Evolutionary conservation across 2,329 filamentous ascomycete species (phyloP), one percentile per base, ranked within the genome.

Genomic region (Penicillium brevicompactum): DNA sequence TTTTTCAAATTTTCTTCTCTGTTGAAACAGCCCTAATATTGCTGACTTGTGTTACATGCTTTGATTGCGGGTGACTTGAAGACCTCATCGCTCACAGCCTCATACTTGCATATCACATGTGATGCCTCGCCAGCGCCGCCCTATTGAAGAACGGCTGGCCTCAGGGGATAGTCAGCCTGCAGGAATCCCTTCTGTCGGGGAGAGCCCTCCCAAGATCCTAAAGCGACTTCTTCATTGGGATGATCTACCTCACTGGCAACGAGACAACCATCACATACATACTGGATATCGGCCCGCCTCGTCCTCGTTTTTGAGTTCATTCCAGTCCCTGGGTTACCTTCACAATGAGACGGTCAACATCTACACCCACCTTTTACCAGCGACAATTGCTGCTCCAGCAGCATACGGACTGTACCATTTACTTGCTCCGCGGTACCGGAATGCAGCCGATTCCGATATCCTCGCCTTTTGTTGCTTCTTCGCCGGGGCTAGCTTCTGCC

Each of bases 391-490:
- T 53, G 68, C 84, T 3, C 67, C 78, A 6, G 74, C 78, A 1
- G 83, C 79, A 1, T 59, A 76, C 11, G 76, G 82, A 47, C 74
- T 92, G 11, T 84, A 87, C 71, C 69, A 71, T 22, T 74, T 80
- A 46, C 75, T 92, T 37, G 78, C 79, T 11, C 84, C 88, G 37
- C 84, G 90, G 8, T 93, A 92, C 67, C 79, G 79, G 8, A 78
- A 81, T 2, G 88, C 89, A 6, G 80, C 79, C 8, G 56, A 68
- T 8, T 75, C 82, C 3, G 91, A 96, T 70, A 78, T 90, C n/a
- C 60, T 85, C 34, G 90, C 85, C 30, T 91, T 96, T 70, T 77
- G 79, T 1, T 92, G 87, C 75, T 96, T 94, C 80, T 92, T 96
- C 66, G 78, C 78, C 22, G 91, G 91, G 43, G 89, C 88, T 1